A percentile compares a stretch with the other conserved stretches of the same genome.
These are phyloP conservation scores for Lachancea meyersii DNA, from an alignment of 805 yeast genomes.

Conservation along the genomic window DNA sequence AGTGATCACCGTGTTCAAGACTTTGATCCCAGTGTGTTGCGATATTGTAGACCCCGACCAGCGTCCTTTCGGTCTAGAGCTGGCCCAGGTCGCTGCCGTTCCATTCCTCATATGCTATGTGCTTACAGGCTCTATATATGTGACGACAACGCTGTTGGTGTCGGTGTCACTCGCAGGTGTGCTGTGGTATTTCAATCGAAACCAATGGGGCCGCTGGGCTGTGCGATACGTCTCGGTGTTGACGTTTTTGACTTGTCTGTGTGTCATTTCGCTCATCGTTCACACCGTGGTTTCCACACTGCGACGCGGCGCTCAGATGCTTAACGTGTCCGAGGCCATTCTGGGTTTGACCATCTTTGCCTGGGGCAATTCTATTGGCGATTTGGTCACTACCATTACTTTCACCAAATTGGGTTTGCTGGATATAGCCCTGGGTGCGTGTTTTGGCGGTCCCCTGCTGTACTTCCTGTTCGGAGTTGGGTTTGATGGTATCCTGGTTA, in stretches of 20 bases:
- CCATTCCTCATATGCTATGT: neutral
- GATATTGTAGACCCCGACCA: neutral
- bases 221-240: slow-evolving; percentile 18
- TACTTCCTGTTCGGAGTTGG: slow-evolving; percentile 79
- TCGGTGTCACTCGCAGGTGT: neutral
- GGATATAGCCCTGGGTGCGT: slow-evolving; percentile 88
- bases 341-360: slow-evolving; percentile 87
- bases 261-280: slow-evolving; percentile 50
- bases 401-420: slow-evolving; percentile 78
- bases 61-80: neutral
- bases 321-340: slow-evolving; percentile 65
- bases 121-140: neutral
- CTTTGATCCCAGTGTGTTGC: neutral
- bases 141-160: neutral
- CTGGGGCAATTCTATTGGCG: slow-evolving; percentile 89
- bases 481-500: slow-evolving; percentile 53
- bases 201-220: neutral
- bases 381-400: slow-evolving; percentile 73
- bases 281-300: slow-evolving; percentile 51
- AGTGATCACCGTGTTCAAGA: neutral
- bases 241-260: slow-evolving; percentile 64
- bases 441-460: slow-evolving; percentile 87
- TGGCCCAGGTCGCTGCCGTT: neutral
- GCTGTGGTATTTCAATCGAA: neutral
- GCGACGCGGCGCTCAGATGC: slow-evolving; percentile 52